These are phyloP conservation scores for Dorcoceras hygrometricum DNA, from an alignment of 257 asterid genomes.

Conservation along the genomic window DNA sequence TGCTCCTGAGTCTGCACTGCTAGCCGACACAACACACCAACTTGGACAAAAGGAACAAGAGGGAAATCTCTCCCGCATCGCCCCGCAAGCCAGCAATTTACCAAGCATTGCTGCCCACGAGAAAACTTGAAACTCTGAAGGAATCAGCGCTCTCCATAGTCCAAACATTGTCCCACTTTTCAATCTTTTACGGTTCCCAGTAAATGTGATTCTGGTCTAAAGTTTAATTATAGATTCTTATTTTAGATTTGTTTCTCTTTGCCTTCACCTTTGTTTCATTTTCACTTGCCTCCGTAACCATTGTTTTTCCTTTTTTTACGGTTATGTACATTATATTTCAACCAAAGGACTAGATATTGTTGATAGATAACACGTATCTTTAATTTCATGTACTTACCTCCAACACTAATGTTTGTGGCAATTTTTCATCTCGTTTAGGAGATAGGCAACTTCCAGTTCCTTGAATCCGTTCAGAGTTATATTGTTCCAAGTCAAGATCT, in stretches of 20 bases:
- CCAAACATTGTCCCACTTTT: too few species aligned
- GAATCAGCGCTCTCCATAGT: too few species aligned
- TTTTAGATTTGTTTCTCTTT: background rate
- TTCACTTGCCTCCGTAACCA: background rate
- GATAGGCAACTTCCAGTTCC: background rate
- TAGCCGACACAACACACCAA: too few species aligned
- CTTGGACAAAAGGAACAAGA: too few species aligned
- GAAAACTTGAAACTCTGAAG: too few species aligned
- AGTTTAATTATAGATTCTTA: background rate
- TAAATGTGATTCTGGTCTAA: background rate
- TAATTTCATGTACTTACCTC: background rate
- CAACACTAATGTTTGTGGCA: too few species aligned
- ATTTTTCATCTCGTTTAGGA: background rate
- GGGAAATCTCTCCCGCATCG: too few species aligned
- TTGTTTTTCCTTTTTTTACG: background rate
- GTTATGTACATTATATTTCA: background rate
- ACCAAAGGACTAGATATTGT: background rate
- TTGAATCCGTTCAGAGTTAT: background rate
- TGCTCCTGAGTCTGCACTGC: too few species aligned
- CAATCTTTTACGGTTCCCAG: background rate
- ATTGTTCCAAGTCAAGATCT: background rate
- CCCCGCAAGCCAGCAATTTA: too few species aligned
- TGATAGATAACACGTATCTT: background rate
- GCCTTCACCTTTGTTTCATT: background rate
- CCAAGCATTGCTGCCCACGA: too few species aligned